These are phyloP conservation scores for Ceriops tagal DNA, from an alignment of 345 rosid species.

Conservation along the genomic window DNA sequence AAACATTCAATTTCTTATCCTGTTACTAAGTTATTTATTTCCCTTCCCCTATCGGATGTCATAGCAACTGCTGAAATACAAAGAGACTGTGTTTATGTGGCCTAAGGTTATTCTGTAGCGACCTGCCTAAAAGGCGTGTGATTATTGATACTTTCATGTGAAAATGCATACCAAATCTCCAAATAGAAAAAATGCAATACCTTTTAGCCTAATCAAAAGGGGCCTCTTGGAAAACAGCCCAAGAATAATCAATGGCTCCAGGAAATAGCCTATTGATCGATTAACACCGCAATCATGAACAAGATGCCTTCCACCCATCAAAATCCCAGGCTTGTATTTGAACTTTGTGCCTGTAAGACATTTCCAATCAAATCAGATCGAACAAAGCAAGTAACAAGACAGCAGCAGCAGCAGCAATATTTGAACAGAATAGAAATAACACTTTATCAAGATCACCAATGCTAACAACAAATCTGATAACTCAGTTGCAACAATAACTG, in stretches of 20 bases:
- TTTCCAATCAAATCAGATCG: background rate
- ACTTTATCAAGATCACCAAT: too few relatives aligned
- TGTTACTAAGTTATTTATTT: too few relatives aligned
- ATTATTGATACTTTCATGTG: too few relatives aligned
- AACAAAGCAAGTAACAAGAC: background rate
- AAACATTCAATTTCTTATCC: too few relatives aligned
- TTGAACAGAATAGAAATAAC: too few relatives aligned
- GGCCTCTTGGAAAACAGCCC: constrained; percentile 72
- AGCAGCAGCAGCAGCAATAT: background rate
- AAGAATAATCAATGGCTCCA: constrained; percentile 78
- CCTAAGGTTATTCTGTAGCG: too few relatives aligned
- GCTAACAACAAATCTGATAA: too few relatives aligned
- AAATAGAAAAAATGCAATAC: constrained; percentile 25
- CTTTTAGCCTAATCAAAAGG: constrained; percentile 61
- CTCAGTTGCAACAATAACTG: too few relatives aligned
- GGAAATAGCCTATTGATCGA: constrained; percentile 78
- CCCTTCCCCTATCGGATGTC: too few relatives aligned
- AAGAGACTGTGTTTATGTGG: too few relatives aligned
- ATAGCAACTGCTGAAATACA: too few relatives aligned
- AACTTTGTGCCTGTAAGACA: constrained; percentile 52
- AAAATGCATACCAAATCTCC: background rate
- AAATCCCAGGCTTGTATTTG: constrained; percentile 75
- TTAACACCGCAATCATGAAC: constrained; percentile 67
- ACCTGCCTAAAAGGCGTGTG: too few relatives aligned
- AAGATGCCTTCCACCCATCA: constrained; percentile 73